Base-by-base conservation (phyloP, 1,139 yeast species). In the Barnettozyma hawaiiensis region DNA sequence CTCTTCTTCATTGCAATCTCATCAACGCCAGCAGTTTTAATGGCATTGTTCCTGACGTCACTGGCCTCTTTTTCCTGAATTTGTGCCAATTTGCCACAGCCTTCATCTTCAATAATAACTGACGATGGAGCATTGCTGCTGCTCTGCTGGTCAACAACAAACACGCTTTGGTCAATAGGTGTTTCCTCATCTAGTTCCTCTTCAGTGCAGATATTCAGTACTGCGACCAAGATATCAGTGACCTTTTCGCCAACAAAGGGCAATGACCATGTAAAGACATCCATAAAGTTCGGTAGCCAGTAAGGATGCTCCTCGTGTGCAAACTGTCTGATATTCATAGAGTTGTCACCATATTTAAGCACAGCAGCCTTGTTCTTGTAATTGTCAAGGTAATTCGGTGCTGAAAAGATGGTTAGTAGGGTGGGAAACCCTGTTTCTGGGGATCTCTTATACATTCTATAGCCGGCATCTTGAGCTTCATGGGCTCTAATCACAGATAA, bases 231-330 rank as follows among this genome's bases (percentile, higher is more conserved):
- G 85, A 92, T 90, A 60, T 92, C 97, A 15, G 96, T 86, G 46
- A 90, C 83, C 54, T 89, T 78, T 65, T 92, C 97, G n/a, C 97
- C 97, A 31, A 92, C 97, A 70, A 92, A 92, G 7, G 98, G 98
- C 47, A 92, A 70, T 4, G 96, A 86, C 98, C 98, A 92, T 6
- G 96, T 85, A 63, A 92, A 92, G 7, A 90, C 96, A 62, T 92
- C 97, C 96, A 90, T 89, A 57, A 90, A 87, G 63, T 90, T 90
- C 4, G 98, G 98, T 53, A 92, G 71, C 92, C 96, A 90, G 65
- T 92, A 92, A 1, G 98, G 98, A 64, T 92, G 97, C 8, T 96
- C 96, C 31, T 92, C 81, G 57, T 84, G 70, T 62, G 89, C 89
- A 67, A 92, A 92, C 65, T 92, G 98, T 48, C 97, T 76, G 50